Base-by-base conservation (phyloP, 2,329 filamentous ascomycete species). In the Epichloe amarillans region DNA sequence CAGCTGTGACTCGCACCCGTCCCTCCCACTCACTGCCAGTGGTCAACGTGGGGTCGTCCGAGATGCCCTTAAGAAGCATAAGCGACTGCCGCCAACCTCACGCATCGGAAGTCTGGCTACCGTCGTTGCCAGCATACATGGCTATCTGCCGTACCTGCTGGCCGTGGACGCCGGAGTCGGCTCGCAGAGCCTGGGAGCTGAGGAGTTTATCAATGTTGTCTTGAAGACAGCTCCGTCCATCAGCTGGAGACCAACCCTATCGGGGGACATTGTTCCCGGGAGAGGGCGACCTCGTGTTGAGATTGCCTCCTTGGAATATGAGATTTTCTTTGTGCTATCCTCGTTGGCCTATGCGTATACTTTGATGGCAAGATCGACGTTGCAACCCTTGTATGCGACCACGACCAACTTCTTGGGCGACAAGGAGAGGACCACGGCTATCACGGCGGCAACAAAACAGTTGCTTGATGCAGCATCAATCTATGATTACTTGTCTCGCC, bases 41-140 rank as follows among this genome's bases (percentile, higher is more conserved):
- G 91, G 87, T 8, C 82, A 88, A 62, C 87, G 93, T 53, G 86
- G 86, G 58, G 80, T 95, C 17, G 76, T 96, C 48, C 83, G 88
- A 60, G 83, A 91, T 66, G 79, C 82, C 3, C 75, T 98, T 53
- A 97, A 97, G 70, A 82, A 82, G 59, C 83, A 96, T 73, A 97
- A 95, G 68, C 82, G 88, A 49, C 78, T 95, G n/a, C 76, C 86
- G 4, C 74, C 84, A 8, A 64, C 78, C 10, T 82, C 86, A 23
- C 86, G 88, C 65, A 71, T 80, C 5, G 73, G 82, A 21, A 82
- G 88, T 62, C 75, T 98, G 5, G 73, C 80, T 23, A 77, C 77
- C 5, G 74, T 97, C 38, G 73, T 87, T 50, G 75, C 82, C 36
- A 79, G 81, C 39, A 63, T 95, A 11, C 82, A 83, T 52, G 76